Percentiles rank a stretch among this genome's conserved stretches.
Conservation (phyloP, 2,329 filamentous ascomycete species). For the Pestalotiopsis sp. region DNA sequence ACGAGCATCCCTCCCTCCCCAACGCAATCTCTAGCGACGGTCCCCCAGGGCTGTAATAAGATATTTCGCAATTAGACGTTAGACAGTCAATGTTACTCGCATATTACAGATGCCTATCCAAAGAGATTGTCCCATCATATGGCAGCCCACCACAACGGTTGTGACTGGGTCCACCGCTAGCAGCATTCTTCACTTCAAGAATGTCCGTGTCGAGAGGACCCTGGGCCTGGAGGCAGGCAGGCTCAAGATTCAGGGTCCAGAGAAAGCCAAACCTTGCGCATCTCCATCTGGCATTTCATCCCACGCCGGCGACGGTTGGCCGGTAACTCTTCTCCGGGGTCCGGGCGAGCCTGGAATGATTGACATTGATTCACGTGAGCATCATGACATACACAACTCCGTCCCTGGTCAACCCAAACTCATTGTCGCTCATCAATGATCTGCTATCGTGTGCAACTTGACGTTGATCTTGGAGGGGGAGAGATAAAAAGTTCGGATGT, state of each 20-base stretch:
- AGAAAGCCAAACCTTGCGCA: neutral
- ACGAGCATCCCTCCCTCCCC: no score
- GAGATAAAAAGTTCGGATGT: neutral
- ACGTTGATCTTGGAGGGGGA: conserved; percentile 9
- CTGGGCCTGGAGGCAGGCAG: neutral
- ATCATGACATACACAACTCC: no score
- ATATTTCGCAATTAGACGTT: neutral
- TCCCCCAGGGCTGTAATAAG: neutral
- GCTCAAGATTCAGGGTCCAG: neutral
- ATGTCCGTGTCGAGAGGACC: neutral
- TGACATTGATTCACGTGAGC: neutral
- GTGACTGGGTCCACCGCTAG: neutral
- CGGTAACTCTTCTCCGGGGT: neutral
- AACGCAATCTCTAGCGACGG: neutral
- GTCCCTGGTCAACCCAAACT: neutral
- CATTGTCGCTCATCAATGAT: conserved; percentile 15
- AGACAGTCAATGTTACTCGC: neutral
- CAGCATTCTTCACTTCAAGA: neutral
- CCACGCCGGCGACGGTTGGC: neutral
- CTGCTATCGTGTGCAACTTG: conserved; percentile 13
- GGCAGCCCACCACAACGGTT: neutral
- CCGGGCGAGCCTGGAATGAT: no score
- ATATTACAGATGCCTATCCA: neutral
- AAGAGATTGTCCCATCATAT: neutral
- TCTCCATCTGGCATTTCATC: neutral